Conservation (phyloP, 2,329 filamentous ascomycete genomes). For the Colletotrichum sp. region DNA sequence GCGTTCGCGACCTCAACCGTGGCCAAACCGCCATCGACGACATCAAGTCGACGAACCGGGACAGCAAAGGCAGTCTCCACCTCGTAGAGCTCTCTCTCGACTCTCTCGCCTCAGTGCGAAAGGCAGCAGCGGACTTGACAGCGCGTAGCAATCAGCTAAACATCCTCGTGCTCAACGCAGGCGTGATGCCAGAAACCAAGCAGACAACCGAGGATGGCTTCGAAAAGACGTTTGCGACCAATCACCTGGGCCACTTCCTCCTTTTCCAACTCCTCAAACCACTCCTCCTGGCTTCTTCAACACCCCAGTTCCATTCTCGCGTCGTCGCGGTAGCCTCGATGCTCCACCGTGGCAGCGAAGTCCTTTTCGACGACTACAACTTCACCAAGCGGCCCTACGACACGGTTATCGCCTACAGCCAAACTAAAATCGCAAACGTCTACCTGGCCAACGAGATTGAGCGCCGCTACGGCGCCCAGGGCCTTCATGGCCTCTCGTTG, state of each 20-base stretch:
- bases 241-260: slow-evolving; percentile 59
- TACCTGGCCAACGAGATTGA: slow-evolving; percentile 57
- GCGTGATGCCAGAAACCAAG: slow-evolving; percentile 19
- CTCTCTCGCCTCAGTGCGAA: slow-evolving; percentile 21
- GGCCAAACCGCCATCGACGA: slow-evolving; percentile 30
- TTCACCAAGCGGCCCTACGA: slow-evolving; percentile 28
- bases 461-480: slow-evolving; percentile 29
- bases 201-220: slow-evolving; percentile 23
- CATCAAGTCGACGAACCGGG: not conserved
- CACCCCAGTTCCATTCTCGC: slow-evolving; percentile 44
- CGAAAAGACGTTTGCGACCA: slow-evolving; percentile 52
- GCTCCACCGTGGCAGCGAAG: slow-evolving; percentile 40
- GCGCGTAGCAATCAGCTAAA: slow-evolving; percentile 29
- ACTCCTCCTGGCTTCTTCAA: slow-evolving; percentile 42
- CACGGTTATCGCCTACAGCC: slow-evolving; percentile 45
- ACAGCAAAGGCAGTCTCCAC: not conserved
- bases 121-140: slow-evolving; percentile 34
- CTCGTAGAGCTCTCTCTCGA: slow-evolving; percentile 8
- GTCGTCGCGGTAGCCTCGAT: slow-evolving; percentile 50
- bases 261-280: slow-evolving; percentile 55
- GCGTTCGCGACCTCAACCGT: slow-evolving; percentile 36
- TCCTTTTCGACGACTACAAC: slow-evolving; percentile 36
- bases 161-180: slow-evolving; percentile 44
- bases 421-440: slow-evolving; percentile 56
- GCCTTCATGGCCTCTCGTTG: slow-evolving; percentile 33